Evolutionary conservation across 345 rosid species (phyloP), one percentile per base, ranked within the genome.

Genomic region (Gossypium rotundifolium): DNA sequence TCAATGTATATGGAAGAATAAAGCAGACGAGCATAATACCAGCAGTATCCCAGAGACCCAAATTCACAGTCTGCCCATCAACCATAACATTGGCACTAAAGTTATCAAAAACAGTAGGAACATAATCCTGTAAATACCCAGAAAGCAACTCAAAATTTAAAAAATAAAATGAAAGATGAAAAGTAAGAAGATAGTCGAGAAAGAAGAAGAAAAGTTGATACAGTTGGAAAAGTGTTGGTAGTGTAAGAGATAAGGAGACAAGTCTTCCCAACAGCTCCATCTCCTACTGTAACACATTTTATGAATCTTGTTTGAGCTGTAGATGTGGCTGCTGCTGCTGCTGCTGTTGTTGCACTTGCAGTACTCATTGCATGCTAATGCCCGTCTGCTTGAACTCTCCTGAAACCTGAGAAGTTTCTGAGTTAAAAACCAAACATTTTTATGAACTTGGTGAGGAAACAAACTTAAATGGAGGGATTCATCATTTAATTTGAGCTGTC

Each of bases 1-100:
- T 33, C 54, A 46, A 46, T 66, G 71, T 3, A 22, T 7, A 46
- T 13, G 53, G 22, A 46, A 66, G 18, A 45, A 66, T 52, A 65
- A n/a, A 65, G 33, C 0, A 27, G 40, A 59, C 29, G 65, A 60
- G 48, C 78, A 76, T 33, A 80, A 93, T 82, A 93, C 98, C 98
- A 40, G 98, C 98, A 75, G 98, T 93, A 75, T 93, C 97, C 97
- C 98, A 93, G 46, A 93, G 84, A 57, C 97, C 98, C 62, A 93
- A 82, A 81, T 93, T 91, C 74, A 93, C 91, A 29, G 88, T 91
- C 76, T 82, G 85, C 16, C 97, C 97, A 85, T 93, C 94, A 59
- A 87, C 98, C 76, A 85, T 77, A 65, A 91, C 94, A 81, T 93
- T 93, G n/a, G 98, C 97, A 79, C 97, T 93, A 79, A 93, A 93